Evolutionary conservation across 768 basidiomycete genomes (phyloP), one percentile per base, ranked within the genome.

Genomic region (Lepiota venenata): DNA sequence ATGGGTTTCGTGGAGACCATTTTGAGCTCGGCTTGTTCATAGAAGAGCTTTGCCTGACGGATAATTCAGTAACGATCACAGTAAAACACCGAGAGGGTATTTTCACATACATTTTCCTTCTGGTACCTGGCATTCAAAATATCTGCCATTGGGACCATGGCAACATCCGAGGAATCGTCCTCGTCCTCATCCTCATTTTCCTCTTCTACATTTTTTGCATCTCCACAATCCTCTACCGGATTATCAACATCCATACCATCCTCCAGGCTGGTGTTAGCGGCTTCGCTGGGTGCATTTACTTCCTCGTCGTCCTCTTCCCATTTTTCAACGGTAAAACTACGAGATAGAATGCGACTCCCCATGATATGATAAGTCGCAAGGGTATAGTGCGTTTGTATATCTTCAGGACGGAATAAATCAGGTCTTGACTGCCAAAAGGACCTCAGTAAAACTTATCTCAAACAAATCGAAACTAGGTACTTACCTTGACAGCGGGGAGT

Each of bases 101-200:
- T 36, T 2, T 21, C 20, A 68, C 85, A 58, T 62, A 93, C 94
- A 58, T 98, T 98, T 66, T 93, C 88, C 37, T 80, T 80, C 7
- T 82, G 86, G 66, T 83, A 91, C 50, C 85, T 81, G 10, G 96
- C 97, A 63, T 99, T 99, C 46, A 99, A 73, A 74, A 98, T 84
- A 69, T 99, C 97, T 2, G 97, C 97, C 74, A 98, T 84, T 0
- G 96, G 95, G 3, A 98, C 89, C 93, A 98, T 94, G 2, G 89
- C 84, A 9, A 91, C 83, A 57, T 88, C 83, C 9, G 78, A 76
- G 5, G 80, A 71, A 55, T 83, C 80, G 16, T 81, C 82, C 3
- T 68, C 80, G 15, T 83, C 79, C 3, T 79, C 79, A 11, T 61
- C 59, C 9, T 71, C 48, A 32, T 49, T 64, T 60, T 65, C 69